phyloP scores from a whole-genome alignment of 768 basidiomycete species.

The Calocybe indica region DNA sequence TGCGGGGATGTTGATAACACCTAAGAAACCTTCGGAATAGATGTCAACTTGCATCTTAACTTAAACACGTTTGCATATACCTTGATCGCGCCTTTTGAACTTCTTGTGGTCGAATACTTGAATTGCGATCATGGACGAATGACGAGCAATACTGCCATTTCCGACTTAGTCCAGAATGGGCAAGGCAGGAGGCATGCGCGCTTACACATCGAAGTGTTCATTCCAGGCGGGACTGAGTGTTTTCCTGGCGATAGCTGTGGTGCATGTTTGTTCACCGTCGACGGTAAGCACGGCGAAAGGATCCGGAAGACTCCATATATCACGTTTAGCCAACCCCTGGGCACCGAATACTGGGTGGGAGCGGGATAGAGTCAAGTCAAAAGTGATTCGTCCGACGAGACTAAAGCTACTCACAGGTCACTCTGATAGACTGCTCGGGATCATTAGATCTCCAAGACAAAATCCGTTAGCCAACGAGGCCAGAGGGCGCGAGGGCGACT shows the following conservation, averaged over 20 bases:
- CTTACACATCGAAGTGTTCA: constrained; percentile 82
- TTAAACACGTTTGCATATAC: constrained; percentile 28
- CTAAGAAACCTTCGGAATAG: constrained; percentile 44
- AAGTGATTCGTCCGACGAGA: constrained; percentile 3
- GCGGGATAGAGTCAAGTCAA: too few species aligned
- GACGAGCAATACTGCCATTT: constrained; percentile 54
- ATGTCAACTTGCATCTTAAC: constrained; percentile 27
- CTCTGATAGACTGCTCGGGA: constrained; percentile 42
- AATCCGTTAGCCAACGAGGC: constrained; percentile 7
- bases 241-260: constrained; percentile 67
- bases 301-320: constrained; percentile 77
- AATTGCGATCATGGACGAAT: constrained; percentile 70
- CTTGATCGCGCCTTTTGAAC: constrained; percentile 85
- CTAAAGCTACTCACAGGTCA: constrained; percentile 35
- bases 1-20: constrained; percentile 50
- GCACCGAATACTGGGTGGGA: constrained; percentile 65
- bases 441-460: constrained; percentile 33
- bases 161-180: not conserved
- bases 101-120: constrained; percentile 90
- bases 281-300: constrained; percentile 87
- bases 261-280: constrained; percentile 77
- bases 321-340: constrained; percentile 67
- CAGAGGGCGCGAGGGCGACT: constrained; percentile 2
- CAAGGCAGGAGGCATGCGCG: constrained; percentile 8
- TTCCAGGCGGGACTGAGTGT: constrained; percentile 75